These are phyloP conservation scores for Alternaria ethzedia DNA, from an alignment of 2,329 filamentous ascomycete genomes.

Conservation along the genomic window DNA sequence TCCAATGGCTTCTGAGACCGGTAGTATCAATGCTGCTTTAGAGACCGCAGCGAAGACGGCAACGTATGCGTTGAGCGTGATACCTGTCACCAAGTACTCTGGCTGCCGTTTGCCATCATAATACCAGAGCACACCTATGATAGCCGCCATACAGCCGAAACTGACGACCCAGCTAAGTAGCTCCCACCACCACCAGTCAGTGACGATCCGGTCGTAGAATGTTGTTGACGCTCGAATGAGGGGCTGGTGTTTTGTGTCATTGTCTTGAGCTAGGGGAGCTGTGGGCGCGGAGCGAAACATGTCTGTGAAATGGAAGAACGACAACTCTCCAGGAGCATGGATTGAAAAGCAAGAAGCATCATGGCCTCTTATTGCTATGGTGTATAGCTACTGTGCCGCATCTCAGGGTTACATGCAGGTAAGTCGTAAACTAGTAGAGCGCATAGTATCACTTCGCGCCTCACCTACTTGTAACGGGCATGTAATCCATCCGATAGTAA, in stretches of 20 bases:
- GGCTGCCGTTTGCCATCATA: slow-evolving; percentile 22
- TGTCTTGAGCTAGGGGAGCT: not conserved
- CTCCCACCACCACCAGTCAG: slow-evolving; percentile 31
- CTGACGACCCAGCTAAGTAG: slow-evolving; percentile 22
- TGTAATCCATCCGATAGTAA: not conserved
- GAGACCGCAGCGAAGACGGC: slow-evolving; percentile 24
- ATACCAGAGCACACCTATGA: slow-evolving; percentile 20
- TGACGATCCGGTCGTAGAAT: slow-evolving; percentile 19
- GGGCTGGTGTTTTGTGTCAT: not conserved
- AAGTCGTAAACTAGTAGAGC: not conserved
- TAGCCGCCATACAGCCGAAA: slow-evolving; percentile 15
- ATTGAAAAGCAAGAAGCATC: not conserved
- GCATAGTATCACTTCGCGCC: not conserved
- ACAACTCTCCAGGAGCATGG: not conserved
- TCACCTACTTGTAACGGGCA: not conserved
- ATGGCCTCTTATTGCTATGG: not conserved
- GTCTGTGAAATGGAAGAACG: not conserved
- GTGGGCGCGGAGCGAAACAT: not conserved
- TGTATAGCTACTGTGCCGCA: not conserved
- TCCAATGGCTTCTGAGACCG: slow-evolving; percentile 27
- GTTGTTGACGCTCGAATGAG: slow-evolving; percentile 17
- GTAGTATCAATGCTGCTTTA: slow-evolving; percentile 26
- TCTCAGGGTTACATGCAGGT: not conserved
- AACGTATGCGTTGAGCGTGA: slow-evolving; percentile 27
- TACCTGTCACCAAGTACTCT: slow-evolving; percentile 14